phyloP scores from a whole-genome alignment of 176 grass and related monocot genomes.

The Ananas comosus region DNA sequence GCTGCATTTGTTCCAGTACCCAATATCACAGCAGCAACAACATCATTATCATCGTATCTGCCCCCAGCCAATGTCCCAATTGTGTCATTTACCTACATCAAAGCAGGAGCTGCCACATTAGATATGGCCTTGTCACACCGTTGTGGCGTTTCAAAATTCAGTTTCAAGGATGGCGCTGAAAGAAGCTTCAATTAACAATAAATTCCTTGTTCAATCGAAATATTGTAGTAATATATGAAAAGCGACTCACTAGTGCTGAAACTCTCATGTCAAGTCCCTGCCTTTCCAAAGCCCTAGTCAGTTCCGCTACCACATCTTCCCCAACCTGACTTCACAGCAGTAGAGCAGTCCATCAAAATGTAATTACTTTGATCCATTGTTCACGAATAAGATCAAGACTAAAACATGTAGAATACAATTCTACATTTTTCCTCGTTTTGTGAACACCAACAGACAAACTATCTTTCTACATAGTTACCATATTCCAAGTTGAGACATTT shows the following conservation, averaged over 20 bases:
- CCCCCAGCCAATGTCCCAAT: conserved; percentile 83
- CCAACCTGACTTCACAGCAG: conserved; percentile 51
- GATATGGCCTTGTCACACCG: background rate
- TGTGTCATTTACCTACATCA: conserved; percentile 74
- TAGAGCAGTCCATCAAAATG: conserved; percentile 16
- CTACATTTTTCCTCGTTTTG: background rate
- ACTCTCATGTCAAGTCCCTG: conserved; percentile 91
- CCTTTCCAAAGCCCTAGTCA: conserved; percentile 67
- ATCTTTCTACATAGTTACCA: too few relatives aligned
- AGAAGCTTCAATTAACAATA: too few relatives aligned
- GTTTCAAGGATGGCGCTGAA: background rate
- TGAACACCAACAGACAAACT: too few relatives aligned
- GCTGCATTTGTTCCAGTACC: conserved; percentile 96
- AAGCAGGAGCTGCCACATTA: conserved; percentile 3
- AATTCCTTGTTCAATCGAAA: too few relatives aligned
- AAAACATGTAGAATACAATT: background rate
- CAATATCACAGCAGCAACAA: conserved; percentile 71
- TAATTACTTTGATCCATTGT: background rate
- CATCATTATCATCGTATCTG: conserved; percentile 65
- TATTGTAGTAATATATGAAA: conserved; percentile 3
- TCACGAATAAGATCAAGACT: background rate
- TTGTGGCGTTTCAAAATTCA: background rate
- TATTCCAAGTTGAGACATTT: too few relatives aligned
- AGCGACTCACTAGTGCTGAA: conserved; percentile 48
- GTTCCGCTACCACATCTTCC: conserved; percentile 76